These are phyloP conservation scores for Yarrowia deformans DNA, from an alignment of 805 yeast genomes.

Conservation along the genomic window DNA sequence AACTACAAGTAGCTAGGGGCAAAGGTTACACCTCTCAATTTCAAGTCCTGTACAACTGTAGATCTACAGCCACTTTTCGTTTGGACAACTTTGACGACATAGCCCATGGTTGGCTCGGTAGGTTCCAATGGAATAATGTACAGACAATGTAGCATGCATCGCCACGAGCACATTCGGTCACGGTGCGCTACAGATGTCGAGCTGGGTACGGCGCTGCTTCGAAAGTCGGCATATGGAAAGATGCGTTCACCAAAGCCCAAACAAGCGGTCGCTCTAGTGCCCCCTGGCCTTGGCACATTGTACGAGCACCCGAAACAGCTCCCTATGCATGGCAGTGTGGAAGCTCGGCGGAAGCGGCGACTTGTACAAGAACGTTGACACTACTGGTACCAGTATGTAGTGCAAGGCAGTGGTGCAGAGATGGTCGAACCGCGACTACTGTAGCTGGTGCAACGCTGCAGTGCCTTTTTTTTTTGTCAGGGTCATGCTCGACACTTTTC, in stretches of 20 bases:
- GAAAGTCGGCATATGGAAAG: not conserved
- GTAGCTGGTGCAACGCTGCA: too few species aligned
- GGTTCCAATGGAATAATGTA: too few species aligned
- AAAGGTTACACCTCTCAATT: too few species aligned
- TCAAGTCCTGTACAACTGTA: too few species aligned
- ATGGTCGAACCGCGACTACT: too few species aligned
- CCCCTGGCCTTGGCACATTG: not conserved
- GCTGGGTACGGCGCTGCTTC: slow-evolving; percentile 1
- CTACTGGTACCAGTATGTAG: too few species aligned
- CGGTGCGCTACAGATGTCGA: not conserved
- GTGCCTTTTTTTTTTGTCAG: too few species aligned
- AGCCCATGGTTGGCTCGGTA: too few species aligned
- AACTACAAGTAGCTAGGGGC: not conserved
- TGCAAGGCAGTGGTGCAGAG: too few species aligned
- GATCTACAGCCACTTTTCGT: too few species aligned
- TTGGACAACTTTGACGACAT: too few species aligned
- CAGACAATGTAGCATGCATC: not conserved
- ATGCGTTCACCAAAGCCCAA: not conserved
- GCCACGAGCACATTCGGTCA: not conserved
- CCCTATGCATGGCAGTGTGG: slow-evolving; percentile 1
- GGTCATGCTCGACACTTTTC: not conserved
- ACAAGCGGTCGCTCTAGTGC: not conserved
- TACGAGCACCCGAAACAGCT: not conserved
- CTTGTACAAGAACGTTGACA: slow-evolving; percentile 6
- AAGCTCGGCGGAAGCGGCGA: slow-evolving; percentile 11